Percentiles rank a stretch among this genome's conserved stretches.
These are phyloP conservation scores for Oxyria digyna DNA, from an alignment of 148 eudicot genomes.

Conservation along the genomic window DNA sequence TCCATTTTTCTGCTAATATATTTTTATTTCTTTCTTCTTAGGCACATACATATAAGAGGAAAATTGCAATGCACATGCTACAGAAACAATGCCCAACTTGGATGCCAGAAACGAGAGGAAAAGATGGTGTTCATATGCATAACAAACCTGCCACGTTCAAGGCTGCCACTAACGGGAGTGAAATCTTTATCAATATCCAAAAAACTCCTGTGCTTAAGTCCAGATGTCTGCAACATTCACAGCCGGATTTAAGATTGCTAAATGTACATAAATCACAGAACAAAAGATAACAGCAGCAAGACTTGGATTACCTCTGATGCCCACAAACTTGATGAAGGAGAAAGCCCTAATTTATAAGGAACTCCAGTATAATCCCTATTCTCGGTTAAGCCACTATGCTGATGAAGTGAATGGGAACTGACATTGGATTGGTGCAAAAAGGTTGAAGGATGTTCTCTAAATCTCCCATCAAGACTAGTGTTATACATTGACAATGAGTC, in stretches of 20 bases:
- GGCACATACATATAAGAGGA: background rate
- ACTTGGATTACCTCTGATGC: slow-evolving; percentile 28
- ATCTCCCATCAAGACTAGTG: slow-evolving; percentile 20
- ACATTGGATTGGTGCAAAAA: slow-evolving; percentile 19
- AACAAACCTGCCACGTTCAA: slow-evolving; percentile 60
- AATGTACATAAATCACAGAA: background rate
- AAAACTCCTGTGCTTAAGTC: slow-evolving; percentile 25
- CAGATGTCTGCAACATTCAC: slow-evolving; percentile 27
- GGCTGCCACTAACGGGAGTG: slow-evolving; percentile 34
- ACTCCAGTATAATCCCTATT: slow-evolving; percentile 25
- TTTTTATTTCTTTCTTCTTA: background rate
- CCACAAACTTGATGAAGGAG: slow-evolving; percentile 24
- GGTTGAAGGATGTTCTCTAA: slow-evolving; percentile 19
- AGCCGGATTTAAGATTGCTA: background rate
- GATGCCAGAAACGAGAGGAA: background rate
- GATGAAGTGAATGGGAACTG: slow-evolving; percentile 18
- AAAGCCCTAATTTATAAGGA: slow-evolving; percentile 26
- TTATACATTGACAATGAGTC: background rate
- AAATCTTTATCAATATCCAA: slow-evolving; percentile 27
- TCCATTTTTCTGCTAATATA: too few relatives aligned
- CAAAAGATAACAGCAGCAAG: background rate
- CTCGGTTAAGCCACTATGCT: slow-evolving; percentile 23
- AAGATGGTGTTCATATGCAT: background rate
- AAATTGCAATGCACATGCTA: background rate
- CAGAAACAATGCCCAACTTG: background rate